Evolutionary conservation across 768 basidiomycete species (phyloP), one percentile per base, ranked within the genome.

Genomic region (Chalciporus piperatus): DNA sequence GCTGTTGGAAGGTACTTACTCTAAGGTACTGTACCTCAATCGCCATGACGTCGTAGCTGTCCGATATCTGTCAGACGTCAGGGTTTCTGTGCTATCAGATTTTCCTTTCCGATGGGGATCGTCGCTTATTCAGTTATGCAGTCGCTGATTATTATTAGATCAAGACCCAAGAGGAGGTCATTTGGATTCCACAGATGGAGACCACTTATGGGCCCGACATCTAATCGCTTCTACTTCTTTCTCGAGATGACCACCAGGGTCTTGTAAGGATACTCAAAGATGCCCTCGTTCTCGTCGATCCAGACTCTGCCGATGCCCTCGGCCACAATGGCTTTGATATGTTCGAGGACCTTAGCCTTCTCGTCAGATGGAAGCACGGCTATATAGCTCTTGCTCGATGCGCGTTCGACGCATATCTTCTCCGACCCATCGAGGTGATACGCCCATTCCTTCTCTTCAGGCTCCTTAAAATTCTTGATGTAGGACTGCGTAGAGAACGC

Each of bases 341-440:
- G 75, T 10, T 71, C 58, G 20, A 69, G 65, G 30, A 93, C 76
- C 38, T 76, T 70, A 12, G 67, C 66, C 68, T 80, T 86, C 59
- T 83, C 78, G n/a, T 77, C 77, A 2, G 77, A 78, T 3, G 77
- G 70, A 32, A 87, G 73, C 19, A 85, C 68, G 0, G 87, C 76
- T 40, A 94, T 82, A 67, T 94, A 97, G 57, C 90, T 93, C 73
- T 96, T 97, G 70, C 84, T 92, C 51, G 75, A 74, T 2, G 84
- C 84, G 45, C 93, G 75, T 47, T 91, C 75, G 33, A 89, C 70
- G 7, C 78, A 82, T 17, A 73, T 72, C 11, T 87, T 74, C 28
- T 76, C 70, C 2, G 80, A 84, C 1, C 79, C 75, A 7, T 74
- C 72, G 11, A 87, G 65, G 6, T 68, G 59, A 59, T 85, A 84